Evolutionary conservation across 164 flowering plant genomes (phyloP).

Genomic region (Aristolochia fimbriata): DNA sequence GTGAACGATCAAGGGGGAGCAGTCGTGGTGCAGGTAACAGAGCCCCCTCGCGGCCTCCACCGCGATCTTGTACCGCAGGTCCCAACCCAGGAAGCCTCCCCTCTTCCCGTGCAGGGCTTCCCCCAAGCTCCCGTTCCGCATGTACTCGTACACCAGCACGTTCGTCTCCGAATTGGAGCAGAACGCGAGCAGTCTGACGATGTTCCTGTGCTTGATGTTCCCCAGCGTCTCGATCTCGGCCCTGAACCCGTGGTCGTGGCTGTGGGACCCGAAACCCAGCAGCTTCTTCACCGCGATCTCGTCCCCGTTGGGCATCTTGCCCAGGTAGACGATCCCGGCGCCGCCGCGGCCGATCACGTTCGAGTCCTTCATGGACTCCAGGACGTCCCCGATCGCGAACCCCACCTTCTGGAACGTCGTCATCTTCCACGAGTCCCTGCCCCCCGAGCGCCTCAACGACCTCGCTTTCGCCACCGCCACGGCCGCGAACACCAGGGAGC

Average conservation of each 20-base stretch:
- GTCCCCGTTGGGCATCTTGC: conserved; percentile 61
- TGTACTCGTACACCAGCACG: conserved; percentile 68
- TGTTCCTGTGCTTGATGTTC: conserved; percentile 79
- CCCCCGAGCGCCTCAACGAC: conserved; percentile 28
- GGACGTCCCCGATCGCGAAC: conserved; percentile 49
- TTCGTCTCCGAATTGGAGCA: conserved; percentile 67
- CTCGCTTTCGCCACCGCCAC: conserved; percentile 65
- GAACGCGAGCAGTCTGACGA: conserved; percentile 69
- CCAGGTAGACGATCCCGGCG: conserved; percentile 82
- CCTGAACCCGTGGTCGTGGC: conserved; percentile 68
- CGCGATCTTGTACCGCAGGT: conserved; percentile 53
- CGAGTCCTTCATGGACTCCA: conserved; percentile 75
- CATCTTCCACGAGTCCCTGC: conserved; percentile 66
- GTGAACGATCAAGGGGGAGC: conserved; percentile 59
- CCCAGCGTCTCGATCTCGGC: conserved; percentile 87
- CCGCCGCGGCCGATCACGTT: conserved; percentile 89
- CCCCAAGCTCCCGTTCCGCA: conserved; percentile 73
- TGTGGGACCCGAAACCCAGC: conserved; percentile 36
- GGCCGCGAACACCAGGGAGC: conserved; percentile 54
- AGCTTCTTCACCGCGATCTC: conserved; percentile 79
- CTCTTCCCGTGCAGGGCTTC: conserved; percentile 57
- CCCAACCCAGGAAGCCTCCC: conserved; percentile 48
- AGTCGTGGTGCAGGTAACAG: conserved; percentile 72
- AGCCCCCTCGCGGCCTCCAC: conserved; percentile 61
- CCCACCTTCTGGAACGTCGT: conserved; percentile 70